A percentile compares a stretch with the other conserved stretches of the same genome.
Conservation (phyloP, 441 rosid genomes). For the Gossypium lobatum region DNA sequence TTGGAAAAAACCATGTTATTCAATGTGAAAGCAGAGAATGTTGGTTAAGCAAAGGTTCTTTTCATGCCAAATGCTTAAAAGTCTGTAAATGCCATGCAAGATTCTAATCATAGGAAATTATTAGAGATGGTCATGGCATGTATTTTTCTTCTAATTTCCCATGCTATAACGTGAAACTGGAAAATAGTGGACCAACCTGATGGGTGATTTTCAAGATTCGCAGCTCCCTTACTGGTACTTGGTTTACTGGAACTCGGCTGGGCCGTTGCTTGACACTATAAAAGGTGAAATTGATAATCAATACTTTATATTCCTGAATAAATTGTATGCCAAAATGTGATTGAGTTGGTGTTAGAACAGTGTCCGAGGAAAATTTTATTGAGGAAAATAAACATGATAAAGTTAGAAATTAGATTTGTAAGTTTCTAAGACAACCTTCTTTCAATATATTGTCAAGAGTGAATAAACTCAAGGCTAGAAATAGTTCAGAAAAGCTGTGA, state of each 20-base stretch:
- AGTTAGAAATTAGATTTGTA: not conserved
- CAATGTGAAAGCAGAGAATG: not conserved
- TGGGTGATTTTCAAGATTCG: constrained; percentile 36
- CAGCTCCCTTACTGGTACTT: constrained; percentile 39
- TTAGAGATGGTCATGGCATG: not conserved
- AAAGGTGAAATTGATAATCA: not conserved
- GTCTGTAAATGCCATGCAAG: not conserved
- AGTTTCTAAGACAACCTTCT: not conserved
- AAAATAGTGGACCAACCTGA: constrained; percentile 33
- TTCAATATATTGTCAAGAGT: not conserved
- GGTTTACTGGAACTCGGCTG: constrained; percentile 36
- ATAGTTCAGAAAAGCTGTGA: not conserved
- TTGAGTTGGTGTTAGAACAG: not conserved
- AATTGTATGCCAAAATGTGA: not conserved
- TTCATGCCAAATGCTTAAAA: not conserved
- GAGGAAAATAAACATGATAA: not conserved
- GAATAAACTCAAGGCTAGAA: not conserved
- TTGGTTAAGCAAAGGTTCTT: not conserved
- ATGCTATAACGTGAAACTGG: not conserved
- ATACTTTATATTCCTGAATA: not conserved
- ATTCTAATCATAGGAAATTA: not conserved
- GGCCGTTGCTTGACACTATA: constrained; percentile 48
- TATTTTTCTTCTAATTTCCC: not conserved
- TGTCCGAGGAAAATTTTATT: not conserved
- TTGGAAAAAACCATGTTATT: not conserved